These are phyloP conservation scores for Stachybotrys elegans DNA, from an alignment of 2,329 filamentous ascomycete genomes.

Conservation along the genomic window DNA sequence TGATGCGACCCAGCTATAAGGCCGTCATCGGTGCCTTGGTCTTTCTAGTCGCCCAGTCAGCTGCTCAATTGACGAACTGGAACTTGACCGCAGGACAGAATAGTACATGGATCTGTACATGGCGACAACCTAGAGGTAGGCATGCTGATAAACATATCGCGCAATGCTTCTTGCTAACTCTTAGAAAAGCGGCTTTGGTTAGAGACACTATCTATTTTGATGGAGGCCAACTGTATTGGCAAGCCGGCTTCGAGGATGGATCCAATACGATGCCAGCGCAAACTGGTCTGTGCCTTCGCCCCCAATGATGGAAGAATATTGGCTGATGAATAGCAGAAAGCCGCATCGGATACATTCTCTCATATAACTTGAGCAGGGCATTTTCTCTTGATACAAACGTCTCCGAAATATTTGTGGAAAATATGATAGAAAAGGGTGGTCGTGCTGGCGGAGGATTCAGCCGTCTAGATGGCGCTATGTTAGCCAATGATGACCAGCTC, in stretches of 20 bases:
- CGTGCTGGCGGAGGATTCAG: too few relatives aligned
- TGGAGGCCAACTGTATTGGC: conserved; percentile 54
- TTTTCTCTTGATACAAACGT: conserved; percentile 50
- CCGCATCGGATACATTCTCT: conserved; percentile 46
- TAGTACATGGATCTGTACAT: conserved; percentile 55
- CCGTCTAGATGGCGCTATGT: conserved; percentile 60
- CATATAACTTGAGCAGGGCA: conserved; percentile 51
- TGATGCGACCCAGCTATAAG: not conserved
- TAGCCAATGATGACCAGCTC: conserved; percentile 59
- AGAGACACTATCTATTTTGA: conserved; percentile 62
- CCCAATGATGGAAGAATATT: conserved; percentile 2
- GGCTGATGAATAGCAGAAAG: conserved; percentile 48
- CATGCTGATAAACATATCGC: not conserved
- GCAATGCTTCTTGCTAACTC: conserved; percentile 13
- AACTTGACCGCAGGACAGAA: conserved; percentile 47
- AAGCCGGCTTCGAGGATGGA: conserved; percentile 42
- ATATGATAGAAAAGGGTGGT: too few relatives aligned
- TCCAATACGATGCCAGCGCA: too few relatives aligned
- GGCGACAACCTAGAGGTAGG: conserved; percentile 43
- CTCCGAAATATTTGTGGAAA: conserved; percentile 41
- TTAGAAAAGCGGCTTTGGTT: conserved; percentile 45
- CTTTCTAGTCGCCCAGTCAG: conserved; percentile 6
- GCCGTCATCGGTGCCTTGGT: conserved; percentile 10
- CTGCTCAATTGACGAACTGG: conserved; percentile 42
- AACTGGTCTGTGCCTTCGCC: not conserved